Evolutionary conservation across 2,329 filamentous ascomycete species (phyloP).

Genomic region (Monascus ruber): DNA sequence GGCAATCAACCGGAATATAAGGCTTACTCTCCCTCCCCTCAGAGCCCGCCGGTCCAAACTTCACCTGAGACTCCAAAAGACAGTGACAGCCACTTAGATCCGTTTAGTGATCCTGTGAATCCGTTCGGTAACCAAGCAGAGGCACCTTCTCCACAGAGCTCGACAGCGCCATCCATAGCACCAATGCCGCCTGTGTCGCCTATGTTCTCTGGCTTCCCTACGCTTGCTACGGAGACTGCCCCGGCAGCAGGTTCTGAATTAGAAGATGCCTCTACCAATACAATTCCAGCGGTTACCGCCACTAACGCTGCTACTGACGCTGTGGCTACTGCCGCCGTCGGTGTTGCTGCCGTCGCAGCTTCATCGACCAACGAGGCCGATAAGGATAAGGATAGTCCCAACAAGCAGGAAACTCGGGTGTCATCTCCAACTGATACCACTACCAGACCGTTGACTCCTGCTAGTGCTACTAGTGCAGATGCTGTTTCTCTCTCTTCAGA

Average conservation of each 20-base stretch:
- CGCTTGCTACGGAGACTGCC: not conserved
- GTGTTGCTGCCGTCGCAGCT: conserved; percentile 11
- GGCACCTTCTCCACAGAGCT: conserved; percentile 17
- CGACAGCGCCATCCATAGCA: not conserved
- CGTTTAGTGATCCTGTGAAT: conserved; percentile 48
- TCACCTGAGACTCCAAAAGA: conserved; percentile 21
- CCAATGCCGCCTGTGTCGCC: not conserved
- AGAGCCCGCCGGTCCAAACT: conserved; percentile 6
- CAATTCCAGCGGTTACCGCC: conserved; percentile 1
- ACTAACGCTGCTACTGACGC: conserved; percentile 3
- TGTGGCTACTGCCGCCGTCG: conserved; percentile 1
- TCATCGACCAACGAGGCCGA: conserved; percentile 12
- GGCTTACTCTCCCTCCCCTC: conserved; percentile 1
- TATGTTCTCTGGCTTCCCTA: not conserved
- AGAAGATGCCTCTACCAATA: conserved; percentile 1
- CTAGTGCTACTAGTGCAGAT: conserved; percentile 12
- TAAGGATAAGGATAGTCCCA: conserved; percentile 11
- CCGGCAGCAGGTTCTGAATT: not conserved
- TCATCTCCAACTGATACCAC: conserved; percentile 12
- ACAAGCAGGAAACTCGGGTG: conserved; percentile 10
- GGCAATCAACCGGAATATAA: conserved; percentile 11
- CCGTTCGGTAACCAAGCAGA: conserved; percentile 59
- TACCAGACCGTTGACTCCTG: conserved; percentile 13
- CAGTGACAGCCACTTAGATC: conserved; percentile 31
- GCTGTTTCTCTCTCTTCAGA: conserved; percentile 7